phyloP scores from a whole-genome alignment of 805 yeast species.

The Saturnispora hagleri region DNA sequence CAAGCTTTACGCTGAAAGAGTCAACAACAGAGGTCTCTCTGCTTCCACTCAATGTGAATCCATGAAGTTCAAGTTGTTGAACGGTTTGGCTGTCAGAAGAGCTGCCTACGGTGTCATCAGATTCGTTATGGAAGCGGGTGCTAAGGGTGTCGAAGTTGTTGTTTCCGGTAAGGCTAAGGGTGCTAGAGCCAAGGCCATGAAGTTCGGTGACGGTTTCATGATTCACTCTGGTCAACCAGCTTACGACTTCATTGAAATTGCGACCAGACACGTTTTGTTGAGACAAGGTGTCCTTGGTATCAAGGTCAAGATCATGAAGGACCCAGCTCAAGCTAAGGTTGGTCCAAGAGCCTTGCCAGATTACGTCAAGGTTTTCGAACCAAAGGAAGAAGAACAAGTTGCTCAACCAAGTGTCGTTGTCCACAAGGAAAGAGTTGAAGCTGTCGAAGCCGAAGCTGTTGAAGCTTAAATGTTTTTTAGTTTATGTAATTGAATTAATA shows the following conservation, averaged over 20 bases:
- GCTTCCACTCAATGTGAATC: constrained; percentile 99
- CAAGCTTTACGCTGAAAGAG: constrained; percentile 96
- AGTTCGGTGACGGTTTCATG: constrained; percentile 99
- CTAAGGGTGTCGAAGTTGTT: constrained; percentile 99
- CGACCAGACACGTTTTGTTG: constrained; percentile 98
- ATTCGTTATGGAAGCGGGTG: constrained; percentile 99
- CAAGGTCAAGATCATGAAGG: constrained; percentile 99
- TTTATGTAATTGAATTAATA: neutral
- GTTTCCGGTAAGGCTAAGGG: constrained; percentile 99
- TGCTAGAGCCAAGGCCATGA: constrained; percentile 99
- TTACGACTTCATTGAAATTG: constrained; percentile 95
- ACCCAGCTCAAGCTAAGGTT: constrained; percentile 76
- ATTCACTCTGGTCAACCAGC: constrained; percentile 99
- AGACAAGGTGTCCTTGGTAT: constrained; percentile 99
- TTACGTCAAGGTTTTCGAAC: constrained; percentile 84
- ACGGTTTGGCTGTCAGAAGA: constrained; percentile 99
- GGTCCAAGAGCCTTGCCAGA: constrained; percentile 95
- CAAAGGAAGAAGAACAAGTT: constrained; percentile 85
- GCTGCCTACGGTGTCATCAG: constrained; percentile 99
- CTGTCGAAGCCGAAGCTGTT: constrained; percentile 24
- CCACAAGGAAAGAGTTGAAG: constrained; percentile 42
- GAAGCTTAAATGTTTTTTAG: constrained; percentile 19
- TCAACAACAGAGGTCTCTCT: constrained; percentile 98
- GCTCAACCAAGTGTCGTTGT: constrained; percentile 76
- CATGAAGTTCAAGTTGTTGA: constrained; percentile 92